Evolutionary conservation across 768 basidiomycete species (phyloP), one percentile per base, ranked within the genome.

Genomic region (Agrocybe chaxingu): DNA sequence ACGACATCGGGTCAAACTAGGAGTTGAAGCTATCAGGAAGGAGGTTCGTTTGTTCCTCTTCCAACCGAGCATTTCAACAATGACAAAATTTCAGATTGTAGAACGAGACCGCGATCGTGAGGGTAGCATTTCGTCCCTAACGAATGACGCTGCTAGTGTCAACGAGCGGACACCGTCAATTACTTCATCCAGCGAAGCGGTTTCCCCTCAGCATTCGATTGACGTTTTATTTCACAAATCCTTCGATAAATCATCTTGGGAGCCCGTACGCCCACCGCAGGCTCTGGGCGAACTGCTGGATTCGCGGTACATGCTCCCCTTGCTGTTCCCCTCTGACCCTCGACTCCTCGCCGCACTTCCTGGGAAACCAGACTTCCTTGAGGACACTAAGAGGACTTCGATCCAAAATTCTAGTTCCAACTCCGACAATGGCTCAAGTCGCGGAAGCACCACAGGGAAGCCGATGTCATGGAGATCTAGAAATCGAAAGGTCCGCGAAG

Each of bases 231-330:
- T 98, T 61, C 87, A 92, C 66, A 81, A 76, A 51, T 65, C 70
- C 0, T 74, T 78, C 31, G 82, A 85, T 33, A 78, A 82, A 38
- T 79, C 83, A 0, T 66, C 78, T 4, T 98, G 94, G 86, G 83
- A 85, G 48, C 90, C 94, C 10, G 74, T 81, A 0, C 80, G 79
- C 46, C 80, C 91, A 13, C 87, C 92, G 0, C 88, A 89, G 60
- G 85, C 85, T 19, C 78, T 94, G 1, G 94, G 94, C 30, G 97
- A 99, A 65, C 70, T 98, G 19, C 73, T 98, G 55, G 94, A 99
- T 66, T 93, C 91, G 19, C 80, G 94, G 56, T 82, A 88, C 65
- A 98, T 98, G 93, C 79, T 98, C 18, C 92, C 92, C 1, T 74
- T 96, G 42, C 74, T 82, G 16, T 83, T 97, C 43, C 95, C 95